Conservation (phyloP, 208 protist genomes). For the Acanthamoeba rhysodes region DNA sequence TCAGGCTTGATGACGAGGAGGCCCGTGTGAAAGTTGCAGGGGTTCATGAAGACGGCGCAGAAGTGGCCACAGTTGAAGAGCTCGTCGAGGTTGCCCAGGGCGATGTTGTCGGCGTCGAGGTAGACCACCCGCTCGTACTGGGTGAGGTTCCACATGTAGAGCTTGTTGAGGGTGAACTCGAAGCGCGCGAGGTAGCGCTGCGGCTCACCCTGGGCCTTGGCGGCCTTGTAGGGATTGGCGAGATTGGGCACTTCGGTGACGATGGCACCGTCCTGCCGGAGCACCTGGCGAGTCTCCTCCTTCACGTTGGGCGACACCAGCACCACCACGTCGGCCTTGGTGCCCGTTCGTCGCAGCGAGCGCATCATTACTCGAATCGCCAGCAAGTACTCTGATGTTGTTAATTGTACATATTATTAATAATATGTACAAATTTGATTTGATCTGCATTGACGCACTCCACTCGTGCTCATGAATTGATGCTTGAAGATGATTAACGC, state of each 20-base stretch:
- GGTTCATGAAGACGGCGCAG: slow-evolving; percentile 89
- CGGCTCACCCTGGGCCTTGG: background rate
- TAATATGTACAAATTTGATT: no score
- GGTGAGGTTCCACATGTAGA: slow-evolving; percentile 84
- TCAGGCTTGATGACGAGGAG: slow-evolving; percentile 71
- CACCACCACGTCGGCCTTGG: slow-evolving; percentile 81
- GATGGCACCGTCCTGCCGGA: slow-evolving; percentile 74
- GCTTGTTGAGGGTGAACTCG: slow-evolving; percentile 84
- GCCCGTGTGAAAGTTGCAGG: slow-evolving; percentile 87
- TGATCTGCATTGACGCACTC: background rate
- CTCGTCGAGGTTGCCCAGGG: slow-evolving; percentile 84
- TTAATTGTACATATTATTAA: background rate
- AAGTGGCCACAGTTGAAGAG: slow-evolving; percentile 87
- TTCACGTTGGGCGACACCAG: slow-evolving; percentile 76
- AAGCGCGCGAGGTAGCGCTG: slow-evolving; percentile 79
- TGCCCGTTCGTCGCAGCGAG: slow-evolving; percentile 77
- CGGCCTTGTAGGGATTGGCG: slow-evolving; percentile 77
- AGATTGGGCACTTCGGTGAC: slow-evolving; percentile 78
- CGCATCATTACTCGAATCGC: slow-evolving; percentile 79
- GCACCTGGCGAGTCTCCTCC: slow-evolving; percentile 23
- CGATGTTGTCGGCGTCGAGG: slow-evolving; percentile 86
- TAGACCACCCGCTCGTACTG: slow-evolving; percentile 86
- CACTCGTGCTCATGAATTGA: background rate
- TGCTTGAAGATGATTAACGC: no score
- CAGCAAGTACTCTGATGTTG: slow-evolving; percentile 61